Evolutionary conservation across 2,329 filamentous ascomycete genomes (phyloP), one percentile per base, ranked within the genome.

Genomic region (Macrophomina pseudophaseolina): DNA sequence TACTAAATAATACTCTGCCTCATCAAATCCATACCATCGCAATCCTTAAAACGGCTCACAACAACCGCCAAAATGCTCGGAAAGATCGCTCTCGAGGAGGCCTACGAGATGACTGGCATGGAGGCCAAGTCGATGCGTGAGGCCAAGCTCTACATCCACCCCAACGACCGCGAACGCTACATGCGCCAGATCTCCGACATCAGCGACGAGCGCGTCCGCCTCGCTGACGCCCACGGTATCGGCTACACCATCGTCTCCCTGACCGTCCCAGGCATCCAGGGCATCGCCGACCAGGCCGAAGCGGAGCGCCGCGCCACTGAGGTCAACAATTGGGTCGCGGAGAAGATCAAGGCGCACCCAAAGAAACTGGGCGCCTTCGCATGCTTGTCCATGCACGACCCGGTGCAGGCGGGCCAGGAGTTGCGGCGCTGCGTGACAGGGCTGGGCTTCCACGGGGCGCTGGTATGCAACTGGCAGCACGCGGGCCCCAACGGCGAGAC

Each of bases 381-480:
- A 18, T 64, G 60, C 7, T 68, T 79, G 4, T 75, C 74, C 18
- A 79, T 78, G 85, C 85, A 87, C 72, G 77, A 86, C 69, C 84
- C 85, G 0, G 70, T 76, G 0, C 76, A 84, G 64, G 85, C 85
- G 8, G 80, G 81, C 1, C 76, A 74, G 2, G 86, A 88, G 68
- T 78, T 88, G 2, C 74, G 75, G 52, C 80, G 86, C 60, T 86
- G 84, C 62, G 84, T 90, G 5, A 84, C 78, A 1, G 75, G 87
- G 67, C 79, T 72, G 52, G 75, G 75, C 28, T 79, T 79, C 71
- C 71, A 74, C 16, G 77, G 77, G 4, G 76, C 75, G 4, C 70
- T 79, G 0, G 71, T 79, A 5, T 88, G 88, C 71, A 86, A 89
- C 72, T 86, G 83, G 2, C 88, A 90, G 72, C 83, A 85, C 33